Percentiles rank a stretch among this genome's conserved stretches.
Evolutionary conservation across 257 asterid species (phyloP).

Genomic region (Echites panduratus): DNA sequence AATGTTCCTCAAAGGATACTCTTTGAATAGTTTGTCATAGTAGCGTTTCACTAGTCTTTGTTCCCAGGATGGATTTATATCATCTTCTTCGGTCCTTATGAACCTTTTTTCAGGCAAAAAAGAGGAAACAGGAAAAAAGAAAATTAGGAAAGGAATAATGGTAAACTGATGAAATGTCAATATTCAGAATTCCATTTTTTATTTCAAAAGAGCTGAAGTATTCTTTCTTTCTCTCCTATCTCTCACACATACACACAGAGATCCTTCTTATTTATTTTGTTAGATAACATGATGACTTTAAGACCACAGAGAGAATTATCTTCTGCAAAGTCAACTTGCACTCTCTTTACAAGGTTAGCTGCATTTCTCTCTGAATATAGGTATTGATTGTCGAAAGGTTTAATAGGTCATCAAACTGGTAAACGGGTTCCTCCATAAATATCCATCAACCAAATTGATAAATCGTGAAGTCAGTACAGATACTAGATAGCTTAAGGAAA

Average conservation of each 20-base stretch:
- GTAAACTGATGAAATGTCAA: background rate
- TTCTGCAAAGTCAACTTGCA: background rate
- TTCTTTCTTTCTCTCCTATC: background rate
- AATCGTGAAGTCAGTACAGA: background rate
- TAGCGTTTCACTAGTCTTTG: slow-evolving; percentile 94
- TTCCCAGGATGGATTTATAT: slow-evolving; percentile 84
- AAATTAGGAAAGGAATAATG: background rate
- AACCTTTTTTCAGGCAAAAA: slow-evolving; percentile 36
- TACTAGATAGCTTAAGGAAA: background rate
- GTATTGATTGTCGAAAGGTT: background rate
- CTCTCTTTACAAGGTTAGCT: background rate
- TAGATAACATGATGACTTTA: background rate
- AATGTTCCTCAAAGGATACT: slow-evolving; percentile 57
- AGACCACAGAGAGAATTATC: background rate
- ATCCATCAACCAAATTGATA: background rate
- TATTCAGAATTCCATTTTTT: background rate
- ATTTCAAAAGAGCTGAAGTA: background rate
- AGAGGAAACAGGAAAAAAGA: background rate
- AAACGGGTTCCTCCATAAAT: background rate
- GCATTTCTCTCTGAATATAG: background rate
- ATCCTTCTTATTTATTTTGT: background rate
- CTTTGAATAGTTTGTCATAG: slow-evolving; percentile 94
- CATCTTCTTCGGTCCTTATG: slow-evolving; percentile 92
- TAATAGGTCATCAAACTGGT: background rate
- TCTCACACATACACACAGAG: background rate